Conservation (phyloP, 1,284 basidiomycete species). For the Tylopilus sp. region DNA sequence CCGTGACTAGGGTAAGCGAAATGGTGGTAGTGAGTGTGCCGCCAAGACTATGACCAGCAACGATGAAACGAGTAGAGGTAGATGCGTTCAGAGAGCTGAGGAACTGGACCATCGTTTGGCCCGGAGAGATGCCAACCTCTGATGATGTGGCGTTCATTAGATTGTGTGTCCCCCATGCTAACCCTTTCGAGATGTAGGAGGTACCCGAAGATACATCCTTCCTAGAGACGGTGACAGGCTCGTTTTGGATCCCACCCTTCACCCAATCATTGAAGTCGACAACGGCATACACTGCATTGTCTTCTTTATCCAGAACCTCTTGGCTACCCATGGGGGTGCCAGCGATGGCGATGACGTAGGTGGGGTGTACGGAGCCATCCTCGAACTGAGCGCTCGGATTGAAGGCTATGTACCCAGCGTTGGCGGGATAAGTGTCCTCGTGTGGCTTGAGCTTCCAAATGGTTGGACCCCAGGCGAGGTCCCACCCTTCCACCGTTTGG, state of each 20-base stretch:
- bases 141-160: constrained; percentile 15
- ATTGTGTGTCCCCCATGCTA: not conserved
- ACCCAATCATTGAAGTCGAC: constrained; percentile 20
- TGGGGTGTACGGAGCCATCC: not conserved
- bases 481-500: not conserved
- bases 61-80: constrained; percentile 3
- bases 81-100: not conserved
- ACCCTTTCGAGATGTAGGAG: not conserved
- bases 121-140: not conserved
- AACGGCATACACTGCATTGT: not conserved
- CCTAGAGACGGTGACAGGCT: not conserved
- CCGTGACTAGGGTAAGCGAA: constrained; percentile 13
- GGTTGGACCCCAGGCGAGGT: not conserved
- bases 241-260: not conserved
- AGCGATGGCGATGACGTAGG: not conserved
- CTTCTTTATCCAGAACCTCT: not conserved
- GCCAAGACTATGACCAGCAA: constrained; percentile 22
- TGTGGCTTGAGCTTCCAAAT: not conserved
- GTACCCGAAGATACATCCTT: not conserved
- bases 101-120: constrained; percentile 24
- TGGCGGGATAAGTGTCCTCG: not conserved
- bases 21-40: constrained; percentile 19
- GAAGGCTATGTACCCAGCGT: not conserved
- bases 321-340: constrained; percentile 8
- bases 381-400: not conserved